A percentile compares a stretch with the other conserved stretches of the same genome.
Evolutionary conservation across 2,329 filamentous ascomycete species (phyloP).

Genomic region (Colletotrichum spaethianum): DNA sequence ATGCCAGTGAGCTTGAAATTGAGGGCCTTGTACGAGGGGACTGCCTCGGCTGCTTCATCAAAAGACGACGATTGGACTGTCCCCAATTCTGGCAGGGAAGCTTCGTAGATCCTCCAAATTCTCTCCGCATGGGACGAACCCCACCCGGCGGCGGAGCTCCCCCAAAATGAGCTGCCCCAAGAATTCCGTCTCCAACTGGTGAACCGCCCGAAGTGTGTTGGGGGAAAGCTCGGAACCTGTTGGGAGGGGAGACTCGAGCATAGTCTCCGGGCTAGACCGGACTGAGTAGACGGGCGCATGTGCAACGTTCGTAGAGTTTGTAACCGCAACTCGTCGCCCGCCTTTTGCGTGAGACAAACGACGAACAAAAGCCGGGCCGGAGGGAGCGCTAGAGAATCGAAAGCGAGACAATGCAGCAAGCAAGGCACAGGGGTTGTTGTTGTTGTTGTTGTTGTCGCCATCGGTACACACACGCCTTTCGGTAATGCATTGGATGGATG

Average conservation of each 20-base stretch:
- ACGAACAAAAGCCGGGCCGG: conserved; percentile 38
- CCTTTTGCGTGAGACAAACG: conserved; percentile 20
- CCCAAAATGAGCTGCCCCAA: conserved; percentile 22
- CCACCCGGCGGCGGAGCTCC: neutral
- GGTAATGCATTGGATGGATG: conserved; percentile 5
- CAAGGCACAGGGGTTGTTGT: neutral
- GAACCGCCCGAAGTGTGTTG: conserved; percentile 31
- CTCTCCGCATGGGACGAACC: conserved; percentile 35
- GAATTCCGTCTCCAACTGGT: conserved; percentile 29
- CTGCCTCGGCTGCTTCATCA: neutral
- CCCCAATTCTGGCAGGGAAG: conserved; percentile 14
- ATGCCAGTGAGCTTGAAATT: too few species aligned
- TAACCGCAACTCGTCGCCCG: neutral
- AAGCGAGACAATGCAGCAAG: neutral
- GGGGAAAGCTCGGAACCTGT: conserved; percentile 34
- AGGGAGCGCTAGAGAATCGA: conserved; percentile 25
- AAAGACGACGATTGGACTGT: neutral
- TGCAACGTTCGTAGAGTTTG: neutral
- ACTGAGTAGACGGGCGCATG: conserved; percentile 27
- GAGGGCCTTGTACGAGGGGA: neutral
- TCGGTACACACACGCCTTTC: too few species aligned
- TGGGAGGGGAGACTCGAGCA: conserved; percentile 9
- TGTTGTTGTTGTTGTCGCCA: neutral
- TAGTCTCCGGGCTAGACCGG: conserved; percentile 9
- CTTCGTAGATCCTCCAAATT: conserved; percentile 23